phyloP scores from a whole-genome alignment of 2,329 filamentous ascomycete species.

The Fusarium drepaniforme region DNA sequence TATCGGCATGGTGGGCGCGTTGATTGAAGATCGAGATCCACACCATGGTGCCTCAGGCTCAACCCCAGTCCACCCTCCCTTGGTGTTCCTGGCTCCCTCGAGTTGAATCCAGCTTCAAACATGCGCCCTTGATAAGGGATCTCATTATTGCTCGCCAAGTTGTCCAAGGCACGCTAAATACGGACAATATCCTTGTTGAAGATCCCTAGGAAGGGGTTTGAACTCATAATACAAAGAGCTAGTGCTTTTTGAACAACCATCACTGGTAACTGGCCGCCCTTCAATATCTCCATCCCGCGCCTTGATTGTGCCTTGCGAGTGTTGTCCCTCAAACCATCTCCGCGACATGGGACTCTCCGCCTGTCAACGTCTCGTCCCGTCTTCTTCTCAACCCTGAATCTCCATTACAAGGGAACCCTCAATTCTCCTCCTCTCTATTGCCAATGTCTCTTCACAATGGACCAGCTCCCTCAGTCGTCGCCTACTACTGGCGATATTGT shows the following conservation, averaged over 20 bases:
- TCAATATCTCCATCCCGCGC: neutral
- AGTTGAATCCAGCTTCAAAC: neutral
- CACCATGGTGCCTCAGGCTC: neutral
- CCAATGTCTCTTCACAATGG: slow-evolving; percentile 17
- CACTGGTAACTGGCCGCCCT: neutral
- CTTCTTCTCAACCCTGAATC: slow-evolving; percentile 6
- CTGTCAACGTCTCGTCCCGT: neutral
- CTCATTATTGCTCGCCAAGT: slow-evolving; percentile 1
- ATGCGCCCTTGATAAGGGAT: slow-evolving; percentile 32
- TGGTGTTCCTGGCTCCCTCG: slow-evolving; percentile 9
- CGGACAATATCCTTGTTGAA: neutral
- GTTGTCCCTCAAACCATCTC: neutral
- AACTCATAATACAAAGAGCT: neutral
- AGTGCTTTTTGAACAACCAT: slow-evolving; percentile 1
- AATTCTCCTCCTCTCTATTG: slow-evolving; percentile 3
- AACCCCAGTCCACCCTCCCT: neutral
- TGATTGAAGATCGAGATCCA: neutral
- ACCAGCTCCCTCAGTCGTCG: neutral
- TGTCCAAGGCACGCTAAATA: neutral
- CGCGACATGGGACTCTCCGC: neutral
- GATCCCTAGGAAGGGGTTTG: neutral
- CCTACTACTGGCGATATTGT: slow-evolving; percentile 2
- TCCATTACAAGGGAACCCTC: slow-evolving; percentile 13
- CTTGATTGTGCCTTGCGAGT: neutral
- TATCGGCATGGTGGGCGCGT: neutral